Base-by-base conservation (phyloP, 495 filamentous ascomycete species). In the Astrothelium macrocarpum region DNA sequence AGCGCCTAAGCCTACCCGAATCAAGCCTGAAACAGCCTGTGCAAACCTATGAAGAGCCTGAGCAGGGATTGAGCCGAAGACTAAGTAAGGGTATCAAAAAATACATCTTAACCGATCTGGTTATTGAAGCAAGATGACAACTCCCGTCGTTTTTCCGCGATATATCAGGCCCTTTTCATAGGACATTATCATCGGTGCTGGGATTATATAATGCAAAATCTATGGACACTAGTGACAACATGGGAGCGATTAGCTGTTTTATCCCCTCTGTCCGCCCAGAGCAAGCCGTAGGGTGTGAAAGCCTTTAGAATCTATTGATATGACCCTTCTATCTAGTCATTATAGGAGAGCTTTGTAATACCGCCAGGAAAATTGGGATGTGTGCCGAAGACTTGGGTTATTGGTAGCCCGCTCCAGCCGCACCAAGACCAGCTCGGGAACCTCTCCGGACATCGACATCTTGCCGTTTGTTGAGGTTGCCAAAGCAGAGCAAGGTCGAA, bases 361-460 rank as follows among this genome's bases (percentile, higher is more conserved):
- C n/a, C n/a, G n/a, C n/a, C n/a, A n/a, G n/a, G n/a, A n/a, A n/a
- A n/a, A n/a, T n/a, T n/a, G n/a, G n/a, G n/a, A n/a, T n/a, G n/a
- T n/a, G n/a, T n/a, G n/a, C n/a, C n/a, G n/a, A n/a, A n/a, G n/a
- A n/a, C n/a, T n/a, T n/a, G n/a, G n/a, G n/a, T n/a, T n/a, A 68
- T 70, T 26, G 31, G 34, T n/a, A 34, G 62, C n/a, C 62, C 64
- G 59, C 63, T 66, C 75, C 75, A 77, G 14, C 75, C 75, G 60
- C 60, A 67, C 75, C 75, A 77, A 1, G 70, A 71, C 73, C 73
- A 75, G 63, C 66, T 75, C 9, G 74, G 74, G 53, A 75, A 76
- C 26, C 45, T 5, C 18, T 23, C 36, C 10, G 59, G 29, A 26
- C 46, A 20, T 18, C 59, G 56, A 11, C 46, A 10, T 26, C n/a